Evolutionary conservation across 2,329 filamentous ascomycete genomes (phyloP).

Genomic region (Coccinonectria pachysandricola): DNA sequence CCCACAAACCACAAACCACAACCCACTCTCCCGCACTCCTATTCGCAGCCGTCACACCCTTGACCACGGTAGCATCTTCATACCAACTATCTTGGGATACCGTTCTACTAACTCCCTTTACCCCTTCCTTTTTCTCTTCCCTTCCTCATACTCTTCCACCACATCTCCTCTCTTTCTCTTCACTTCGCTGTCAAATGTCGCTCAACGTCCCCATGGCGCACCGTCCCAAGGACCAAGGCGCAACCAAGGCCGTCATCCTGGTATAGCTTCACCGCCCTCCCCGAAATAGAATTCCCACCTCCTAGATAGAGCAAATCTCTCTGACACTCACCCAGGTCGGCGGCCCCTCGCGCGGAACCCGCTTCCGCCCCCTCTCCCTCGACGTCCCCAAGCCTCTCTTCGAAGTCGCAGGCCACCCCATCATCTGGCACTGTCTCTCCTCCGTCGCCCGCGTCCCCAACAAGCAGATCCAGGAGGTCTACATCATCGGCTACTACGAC

Average conservation of each 20-base stretch:
- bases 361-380: constrained; percentile 88
- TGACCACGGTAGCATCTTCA: too few species aligned
- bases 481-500: constrained; percentile 98
- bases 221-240: constrained; percentile 40
- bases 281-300: background rate
- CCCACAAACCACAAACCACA: too few species aligned
- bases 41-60: too few species aligned
- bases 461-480: constrained; percentile 75
- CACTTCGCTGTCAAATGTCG: too few species aligned
- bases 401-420: constrained; percentile 94
- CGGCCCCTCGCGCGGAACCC: constrained; percentile 87
- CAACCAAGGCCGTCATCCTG: constrained; percentile 91
- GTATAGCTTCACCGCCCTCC: constrained; percentile 36
- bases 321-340: constrained; percentile 60
- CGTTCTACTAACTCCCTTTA: too few species aligned
- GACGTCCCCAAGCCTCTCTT: constrained; percentile 98
- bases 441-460: constrained; percentile 83
- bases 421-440: constrained; percentile 94
- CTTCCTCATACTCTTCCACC: background rate
- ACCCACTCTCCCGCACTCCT: too few species aligned
- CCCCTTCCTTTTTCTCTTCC: background rate
- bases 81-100: too few species aligned
- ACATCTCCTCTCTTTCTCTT: too few species aligned
- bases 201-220: constrained; percentile 46
- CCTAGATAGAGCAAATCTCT: too few species aligned